phyloP scores from a whole-genome alignment of 2,329 filamentous ascomycete genomes.

The Penicillium sp. region DNA sequence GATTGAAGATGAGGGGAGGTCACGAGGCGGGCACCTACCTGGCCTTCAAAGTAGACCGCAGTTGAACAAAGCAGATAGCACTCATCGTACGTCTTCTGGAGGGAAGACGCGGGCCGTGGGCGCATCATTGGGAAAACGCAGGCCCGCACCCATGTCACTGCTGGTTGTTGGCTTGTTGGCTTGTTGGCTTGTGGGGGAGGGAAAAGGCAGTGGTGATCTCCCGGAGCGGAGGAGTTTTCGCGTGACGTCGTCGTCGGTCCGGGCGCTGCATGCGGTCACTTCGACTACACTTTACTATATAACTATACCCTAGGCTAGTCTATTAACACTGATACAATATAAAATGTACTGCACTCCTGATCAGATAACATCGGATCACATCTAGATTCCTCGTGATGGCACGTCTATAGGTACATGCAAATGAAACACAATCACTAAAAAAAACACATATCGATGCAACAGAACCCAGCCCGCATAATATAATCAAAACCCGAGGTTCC shows the following conservation, averaged over 20 bases:
- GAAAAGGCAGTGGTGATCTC: slow-evolving; percentile 27
- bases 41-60: slow-evolving; percentile 92
- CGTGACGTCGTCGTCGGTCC: slow-evolving; percentile 39
- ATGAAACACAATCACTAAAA: slow-evolving; percentile 16
- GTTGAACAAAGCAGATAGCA: slow-evolving; percentile 94
- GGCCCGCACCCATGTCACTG: slow-evolving; percentile 27
- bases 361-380: slow-evolving; percentile 18
- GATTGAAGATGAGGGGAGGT: slow-evolving; percentile 5
- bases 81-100: slow-evolving; percentile 98
- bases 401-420: slow-evolving; percentile 35
- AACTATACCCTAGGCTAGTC: background rate
- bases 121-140: slow-evolving; percentile 50
- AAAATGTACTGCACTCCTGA: background rate
- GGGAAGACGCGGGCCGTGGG: slow-evolving; percentile 67
- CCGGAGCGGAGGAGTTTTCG: slow-evolving; percentile 31
- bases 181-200: too few relatives aligned
- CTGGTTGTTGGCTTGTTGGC: slow-evolving; percentile 19
- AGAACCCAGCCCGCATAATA: slow-evolving; percentile 24
- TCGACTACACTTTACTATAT: background rate
- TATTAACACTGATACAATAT: too few relatives aligned
- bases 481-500: slow-evolving; percentile 17
- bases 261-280: slow-evolving; percentile 24
- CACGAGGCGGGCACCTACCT: slow-evolving; percentile 59
- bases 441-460: slow-evolving; percentile 28
- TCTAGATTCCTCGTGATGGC: slow-evolving; percentile 27